phyloP scores from a whole-genome alignment of 73 alveolate species.

The Paramecium caudatum region DNA sequence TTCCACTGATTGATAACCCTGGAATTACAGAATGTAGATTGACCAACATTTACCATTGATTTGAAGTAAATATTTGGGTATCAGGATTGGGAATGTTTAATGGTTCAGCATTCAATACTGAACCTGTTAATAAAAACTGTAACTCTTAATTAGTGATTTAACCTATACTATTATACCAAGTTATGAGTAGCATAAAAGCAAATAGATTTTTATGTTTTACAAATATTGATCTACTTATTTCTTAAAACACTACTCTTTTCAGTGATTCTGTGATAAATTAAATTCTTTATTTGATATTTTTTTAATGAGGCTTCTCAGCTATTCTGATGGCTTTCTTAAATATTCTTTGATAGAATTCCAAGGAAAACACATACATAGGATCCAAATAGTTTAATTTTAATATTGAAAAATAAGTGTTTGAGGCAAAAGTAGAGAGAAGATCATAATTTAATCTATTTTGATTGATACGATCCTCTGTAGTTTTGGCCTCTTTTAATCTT shows the following conservation, averaged over 20 bases:
- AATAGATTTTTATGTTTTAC: slow-evolving; percentile 94
- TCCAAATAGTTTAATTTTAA: slow-evolving; percentile 91
- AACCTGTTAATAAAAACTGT: slow-evolving; percentile 95
- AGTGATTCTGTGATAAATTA: slow-evolving; percentile 84
- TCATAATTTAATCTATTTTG: slow-evolving; percentile 91
- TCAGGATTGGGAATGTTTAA: slow-evolving; percentile 88
- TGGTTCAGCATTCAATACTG: slow-evolving; percentile 78
- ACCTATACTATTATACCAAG: slow-evolving; percentile 83
- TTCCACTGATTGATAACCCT: not conserved
- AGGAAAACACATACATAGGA: slow-evolving; percentile 97
- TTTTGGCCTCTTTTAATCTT: slow-evolving; percentile 93
- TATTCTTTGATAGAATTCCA: slow-evolving; percentile 91
- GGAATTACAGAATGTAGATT: slow-evolving; percentile 84
- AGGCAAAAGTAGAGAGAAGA: slow-evolving; percentile 93
- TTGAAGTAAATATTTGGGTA: slow-evolving; percentile 87
- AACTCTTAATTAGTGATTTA: slow-evolving; percentile 81
- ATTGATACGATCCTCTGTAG: slow-evolving; percentile 93
- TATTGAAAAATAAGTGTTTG: slow-evolving; percentile 92
- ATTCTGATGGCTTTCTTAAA: slow-evolving; percentile 88
- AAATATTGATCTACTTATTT: slow-evolving; percentile 94
- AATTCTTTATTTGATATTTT: slow-evolving; percentile 85
- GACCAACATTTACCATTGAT: slow-evolving; percentile 92
- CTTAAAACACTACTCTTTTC: slow-evolving; percentile 79
- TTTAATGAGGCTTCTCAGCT: slow-evolving; percentile 84
- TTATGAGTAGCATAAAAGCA: slow-evolving; percentile 90